Evolutionary conservation across 495 filamentous ascomycete genomes (phyloP), one percentile per base, ranked within the genome.

Genomic region (Cercophora scortea): DNA sequence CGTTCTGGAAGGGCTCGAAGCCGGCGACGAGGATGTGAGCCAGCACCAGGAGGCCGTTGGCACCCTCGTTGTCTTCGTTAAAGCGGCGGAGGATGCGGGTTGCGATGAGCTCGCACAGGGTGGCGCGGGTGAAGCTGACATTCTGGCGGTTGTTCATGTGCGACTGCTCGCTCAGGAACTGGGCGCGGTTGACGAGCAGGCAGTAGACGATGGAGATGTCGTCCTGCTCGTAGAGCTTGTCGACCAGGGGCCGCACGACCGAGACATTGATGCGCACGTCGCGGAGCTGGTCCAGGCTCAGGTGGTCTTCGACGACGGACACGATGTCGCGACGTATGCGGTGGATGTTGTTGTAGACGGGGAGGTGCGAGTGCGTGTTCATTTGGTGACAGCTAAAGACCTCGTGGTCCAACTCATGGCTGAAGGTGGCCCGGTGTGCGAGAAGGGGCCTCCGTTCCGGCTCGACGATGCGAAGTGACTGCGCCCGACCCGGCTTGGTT

Each of bases 1-100:
- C 83, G 49, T 82, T 82, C 55, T 86, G 83, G 52, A 88, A 87
- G 6, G 85, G 85, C 54, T 86, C 79, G 57, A 89, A 88, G 13
- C 83, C 81, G 19, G 83, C 80, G 46, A 89, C 79, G 35, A 89
- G 71, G n/a, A 87, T 81, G 42, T 87, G 83, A 2, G 84, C 77
- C 15, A 89, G 70, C 8, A 83, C 69, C n/a, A 88, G 71, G 17
- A 89, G 70, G 6, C 80, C 66, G 16, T 75, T 60, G 1, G 74
- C 75, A 12, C 80, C 83, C 25, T 80, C 72, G 53, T 81, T 76
- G 38, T 87, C 81, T 59, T 88, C 85, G 57, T 86, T 79, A 53
- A 79, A 86, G 15, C 81, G 79, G 16, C 85, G 71, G 38, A 89
- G 65, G 13, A 89, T 79, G 34, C 82, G 77, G 19, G 71, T 78